Base-by-base conservation (phyloP, 129 eudicot genomes). In the Artemisia tridentata region DNA sequence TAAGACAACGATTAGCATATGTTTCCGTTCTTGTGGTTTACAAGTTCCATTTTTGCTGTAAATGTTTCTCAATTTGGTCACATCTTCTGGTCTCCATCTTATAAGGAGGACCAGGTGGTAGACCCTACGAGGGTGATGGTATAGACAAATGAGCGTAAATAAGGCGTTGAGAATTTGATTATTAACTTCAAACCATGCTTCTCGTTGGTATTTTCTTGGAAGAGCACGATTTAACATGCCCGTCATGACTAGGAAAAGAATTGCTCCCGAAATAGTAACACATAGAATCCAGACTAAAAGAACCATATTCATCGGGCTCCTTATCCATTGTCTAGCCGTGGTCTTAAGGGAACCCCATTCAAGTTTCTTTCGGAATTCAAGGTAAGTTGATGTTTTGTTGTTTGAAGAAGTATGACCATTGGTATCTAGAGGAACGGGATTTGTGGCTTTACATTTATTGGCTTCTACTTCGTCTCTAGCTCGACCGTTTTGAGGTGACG, bases 161-260 rank as follows among this genome's bases (percentile, higher is more conserved):
- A 93, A 61, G 0, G 99, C 99, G 64, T 93, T 93, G 56, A 89
- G 95, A 38, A 93, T 90, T 74, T 93, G 99, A 60, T 93, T 93
- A 48, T 89, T 93, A 23, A 93, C 96, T 76, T 93, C 99, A 61
- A 89, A 89, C 99, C 99, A 93, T 13, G 87, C 84, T 66, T 93
- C 83, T 62, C 99, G 64, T 48, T 89, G 86, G 63, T 92, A 81
- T 68, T 93, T 93, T 76, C 48, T 80, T 2, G 88, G 96, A 8
- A 93, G 80, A 13, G 84, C 96, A n/a, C 61, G 79, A 67, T 93
- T 90, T 65, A 93, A 83, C 97, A 93, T 90, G 12, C 96, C 99
- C 0, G 90, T 87, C 99, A 93, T 93, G 7, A 93, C 97, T 74
- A 93, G 83, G 63, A 93, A 87, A 34, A 93, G 80, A 73, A 90